These are phyloP conservation scores for Veloboletus limbatus DNA, from an alignment of 1,284 basidiomycete genomes.

Conservation along the genomic window DNA sequence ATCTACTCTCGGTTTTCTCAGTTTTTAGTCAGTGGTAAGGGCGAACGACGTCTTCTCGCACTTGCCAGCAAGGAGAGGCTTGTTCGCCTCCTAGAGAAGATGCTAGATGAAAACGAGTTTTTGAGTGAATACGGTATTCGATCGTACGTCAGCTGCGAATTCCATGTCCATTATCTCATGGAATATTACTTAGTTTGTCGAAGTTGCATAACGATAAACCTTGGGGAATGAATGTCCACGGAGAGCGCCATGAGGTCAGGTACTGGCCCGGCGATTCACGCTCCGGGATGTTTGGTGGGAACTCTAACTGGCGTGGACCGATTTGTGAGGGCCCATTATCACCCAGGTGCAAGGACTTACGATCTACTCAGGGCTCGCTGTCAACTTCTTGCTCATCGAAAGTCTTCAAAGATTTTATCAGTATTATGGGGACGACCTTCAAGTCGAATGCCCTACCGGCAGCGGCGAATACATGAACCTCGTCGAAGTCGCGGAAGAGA, in stretches of 20 bases:
- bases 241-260: conserved; percentile 85
- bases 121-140: conserved; percentile 92
- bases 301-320: conserved; percentile 93
- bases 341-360: background rate
- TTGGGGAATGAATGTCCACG: conserved; percentile 93
- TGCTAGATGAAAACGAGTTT: conserved; percentile 97
- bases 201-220: conserved; percentile 89
- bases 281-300: conserved; percentile 98
- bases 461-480: conserved; percentile 96
- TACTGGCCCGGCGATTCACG: conserved; percentile 99
- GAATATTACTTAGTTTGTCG: conserved; percentile 57
- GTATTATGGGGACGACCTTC: conserved; percentile 87
- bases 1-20: conserved; percentile 10
- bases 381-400: conserved; percentile 93
- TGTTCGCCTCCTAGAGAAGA: conserved; percentile 86
- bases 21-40: conserved; percentile 67
- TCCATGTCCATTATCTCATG: conserved; percentile 3
- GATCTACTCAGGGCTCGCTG: conserved; percentile 69
- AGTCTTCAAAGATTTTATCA: conserved; percentile 96
- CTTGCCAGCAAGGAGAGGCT: conserved; percentile 91
- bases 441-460: conserved; percentile 94
- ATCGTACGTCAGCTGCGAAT: conserved; percentile 52
- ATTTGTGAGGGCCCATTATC: conserved; percentile 58
- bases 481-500: conserved; percentile 90
- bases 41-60: conserved; percentile 85